phyloP scores from a whole-genome alignment of 23 red algal genomes.

The Gracilariopsis chorda region DNA sequence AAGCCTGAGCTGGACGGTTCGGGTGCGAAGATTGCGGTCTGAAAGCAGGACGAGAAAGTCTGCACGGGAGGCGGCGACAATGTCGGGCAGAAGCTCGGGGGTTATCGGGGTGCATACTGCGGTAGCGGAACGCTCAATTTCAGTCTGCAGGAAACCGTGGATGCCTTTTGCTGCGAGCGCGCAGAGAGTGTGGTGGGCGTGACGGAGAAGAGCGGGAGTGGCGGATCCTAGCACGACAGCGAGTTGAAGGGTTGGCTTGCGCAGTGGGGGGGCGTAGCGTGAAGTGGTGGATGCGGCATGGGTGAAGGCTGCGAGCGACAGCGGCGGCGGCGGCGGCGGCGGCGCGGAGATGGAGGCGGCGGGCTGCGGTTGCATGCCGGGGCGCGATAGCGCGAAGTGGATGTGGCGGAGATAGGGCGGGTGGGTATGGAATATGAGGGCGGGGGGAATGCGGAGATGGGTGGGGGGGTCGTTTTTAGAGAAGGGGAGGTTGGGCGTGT shows the following conservation, averaged over 20 bases:
- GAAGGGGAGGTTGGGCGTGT: neutral
- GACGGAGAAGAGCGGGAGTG: constrained; percentile 5
- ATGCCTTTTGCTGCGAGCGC: constrained; percentile 31
- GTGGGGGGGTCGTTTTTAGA: neutral
- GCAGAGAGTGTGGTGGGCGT: constrained; percentile 32
- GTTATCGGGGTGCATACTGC: constrained; percentile 12
- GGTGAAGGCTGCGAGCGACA: constrained; percentile 15
- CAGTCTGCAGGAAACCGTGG: constrained; percentile 47
- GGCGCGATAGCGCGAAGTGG: constrained; percentile 10
- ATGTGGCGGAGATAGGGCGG: neutral
- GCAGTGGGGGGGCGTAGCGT: constrained; percentile 7
- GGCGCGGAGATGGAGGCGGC: neutral
- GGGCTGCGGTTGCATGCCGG: constrained; percentile 27
- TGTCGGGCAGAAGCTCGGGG: constrained; percentile 22
- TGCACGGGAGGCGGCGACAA: constrained; percentile 25
- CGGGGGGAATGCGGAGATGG: neutral
- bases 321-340: constrained; percentile 20
- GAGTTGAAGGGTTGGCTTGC: constrained; percentile 44
- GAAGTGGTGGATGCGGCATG: neutral
- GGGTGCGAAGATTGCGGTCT: constrained; percentile 11
- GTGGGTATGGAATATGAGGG: neutral
- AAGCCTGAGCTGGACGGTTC: constrained; percentile 28
- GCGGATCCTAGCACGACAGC: constrained; percentile 33
- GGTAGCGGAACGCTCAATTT: constrained; percentile 11
- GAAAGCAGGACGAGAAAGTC: constrained; percentile 34